phyloP scores from a whole-genome alignment of 495 filamentous ascomycete species.

The Neurospora cerealis region DNA sequence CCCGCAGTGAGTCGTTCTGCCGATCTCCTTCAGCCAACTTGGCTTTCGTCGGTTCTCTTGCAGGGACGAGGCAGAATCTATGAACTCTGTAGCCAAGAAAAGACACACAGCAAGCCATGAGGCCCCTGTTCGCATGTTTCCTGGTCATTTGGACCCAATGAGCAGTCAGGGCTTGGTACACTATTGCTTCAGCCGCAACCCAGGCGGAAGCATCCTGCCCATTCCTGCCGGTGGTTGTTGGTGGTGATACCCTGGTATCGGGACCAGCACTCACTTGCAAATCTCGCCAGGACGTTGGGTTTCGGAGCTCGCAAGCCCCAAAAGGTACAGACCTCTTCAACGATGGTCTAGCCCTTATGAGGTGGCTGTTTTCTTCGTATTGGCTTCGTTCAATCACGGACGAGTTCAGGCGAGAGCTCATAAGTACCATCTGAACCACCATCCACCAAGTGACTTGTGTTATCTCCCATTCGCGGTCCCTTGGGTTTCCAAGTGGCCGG shows the following conservation, averaged over 20 bases:
- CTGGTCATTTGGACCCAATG: background rate
- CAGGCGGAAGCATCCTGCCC: background rate
- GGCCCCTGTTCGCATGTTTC: background rate
- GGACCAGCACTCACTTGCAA: background rate
- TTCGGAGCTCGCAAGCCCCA: background rate
- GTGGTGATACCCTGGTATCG: background rate
- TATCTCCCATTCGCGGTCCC: background rate
- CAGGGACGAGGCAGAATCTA: background rate
- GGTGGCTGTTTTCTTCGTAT: background rate
- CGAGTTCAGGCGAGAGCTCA: background rate
- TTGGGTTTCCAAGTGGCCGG: background rate
- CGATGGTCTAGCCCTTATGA: background rate
- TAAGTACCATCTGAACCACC: background rate
- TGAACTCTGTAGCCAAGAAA: background rate
- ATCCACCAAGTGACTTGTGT: background rate
- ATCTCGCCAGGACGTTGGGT: background rate
- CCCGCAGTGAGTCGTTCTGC: background rate
- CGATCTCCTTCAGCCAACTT: background rate
- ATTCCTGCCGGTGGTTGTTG: background rate
- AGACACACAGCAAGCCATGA: background rate
- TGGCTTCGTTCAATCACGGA: background rate
- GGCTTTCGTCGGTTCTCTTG: background rate
- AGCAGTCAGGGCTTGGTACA: background rate
- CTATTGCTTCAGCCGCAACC: background rate
- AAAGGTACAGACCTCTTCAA: background rate